Evolutionary conservation across 495 filamentous ascomycete genomes (phyloP), one percentile per base, ranked within the genome.

Genomic region (Rhypophila decipiens): DNA sequence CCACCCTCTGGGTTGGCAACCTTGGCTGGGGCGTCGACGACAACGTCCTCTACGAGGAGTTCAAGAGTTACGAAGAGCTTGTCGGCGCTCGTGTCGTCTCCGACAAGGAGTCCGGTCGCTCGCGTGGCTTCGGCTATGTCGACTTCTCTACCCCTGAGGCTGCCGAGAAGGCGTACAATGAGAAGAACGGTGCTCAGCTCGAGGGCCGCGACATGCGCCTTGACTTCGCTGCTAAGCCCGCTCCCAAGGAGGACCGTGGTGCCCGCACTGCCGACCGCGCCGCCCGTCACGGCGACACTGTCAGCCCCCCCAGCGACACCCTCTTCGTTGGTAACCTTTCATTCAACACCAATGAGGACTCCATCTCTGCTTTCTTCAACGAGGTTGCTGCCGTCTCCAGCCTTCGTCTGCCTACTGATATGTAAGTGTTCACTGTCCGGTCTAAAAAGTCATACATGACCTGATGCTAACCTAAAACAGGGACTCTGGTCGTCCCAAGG

Each of bases 91-190:
- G 86, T 52, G 82, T 98, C 59, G 85, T 97, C 61, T 86, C 81
- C 42, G 93, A 98, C 68, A 81, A 83, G 58, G 83, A 82, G 21
- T 78, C 75, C 60, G 86, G 87, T 49, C 86, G 88, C 57, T 95
- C 91, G 60, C 90, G 87, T 67, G 93, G 93, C 53, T 98, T 94
- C 69, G 93, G 94, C 54, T 98, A 96, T 63, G 89, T 96, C 52
- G 93, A 98, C 72, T 98, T 88, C 70, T 71, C 74, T 58, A 79
- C 70, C 48, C 69, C 77, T 53, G 79, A 78, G 38, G 75, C 78
- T 63, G 88, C 88, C 21, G 75, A 82, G 56, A 83, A 84, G 66
- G 94, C 94, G 52, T 80, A 84, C 50, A 77, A 82, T 44, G 84
- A 73, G 53, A 95, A 86, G 87, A 84, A 86, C 64, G 88, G 81